phyloP scores from a whole-genome alignment of 805 yeast genomes.

The Candida hungchunana region DNA sequence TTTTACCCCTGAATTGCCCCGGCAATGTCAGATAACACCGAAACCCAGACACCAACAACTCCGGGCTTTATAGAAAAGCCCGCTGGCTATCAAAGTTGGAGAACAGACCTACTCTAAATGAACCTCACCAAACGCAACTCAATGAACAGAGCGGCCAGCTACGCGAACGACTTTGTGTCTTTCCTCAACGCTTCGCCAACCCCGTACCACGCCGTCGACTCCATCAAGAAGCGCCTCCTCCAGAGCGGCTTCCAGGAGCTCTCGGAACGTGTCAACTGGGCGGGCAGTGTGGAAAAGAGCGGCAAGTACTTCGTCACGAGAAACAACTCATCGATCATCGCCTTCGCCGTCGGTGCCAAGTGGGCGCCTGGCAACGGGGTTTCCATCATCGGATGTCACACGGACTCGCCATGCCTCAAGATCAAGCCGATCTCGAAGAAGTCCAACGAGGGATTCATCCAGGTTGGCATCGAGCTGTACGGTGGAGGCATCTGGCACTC shows the following conservation, averaged over 20 bases:
- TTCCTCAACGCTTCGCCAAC: conserved; percentile 87
- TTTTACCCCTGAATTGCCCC: no score
- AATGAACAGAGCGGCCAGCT: conserved; percentile 16
- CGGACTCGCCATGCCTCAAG: conserved; percentile 88
- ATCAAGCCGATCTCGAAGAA: conserved; percentile 83
- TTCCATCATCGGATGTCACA: conserved; percentile 92
- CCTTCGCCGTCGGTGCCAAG: conserved; percentile 73
- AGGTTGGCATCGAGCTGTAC: conserved; percentile 89
- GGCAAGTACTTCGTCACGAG: conserved; percentile 83
- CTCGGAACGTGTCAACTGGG: conserved; percentile 71
- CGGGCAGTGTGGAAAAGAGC: conserved; percentile 44
- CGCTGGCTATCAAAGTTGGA: no score
- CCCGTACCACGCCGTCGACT: conserved; percentile 87
- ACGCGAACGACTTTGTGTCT: conserved; percentile 53
- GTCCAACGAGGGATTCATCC: conserved; percentile 68
- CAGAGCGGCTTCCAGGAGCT: conserved; percentile 70
- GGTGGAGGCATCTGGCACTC: conserved; percentile 97
- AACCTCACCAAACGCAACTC: conserved; percentile 11
- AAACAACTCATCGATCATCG: conserved; percentile 84
- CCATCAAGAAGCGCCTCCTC: conserved; percentile 49
- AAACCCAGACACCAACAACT: no score
- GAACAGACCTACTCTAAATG: conserved; percentile 1
- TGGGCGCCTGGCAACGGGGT: conserved; percentile 77
- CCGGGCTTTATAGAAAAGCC: no score
- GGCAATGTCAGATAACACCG: no score